phyloP scores from a whole-genome alignment of 179 eudicot species.

The Dionaea muscipula region DNA sequence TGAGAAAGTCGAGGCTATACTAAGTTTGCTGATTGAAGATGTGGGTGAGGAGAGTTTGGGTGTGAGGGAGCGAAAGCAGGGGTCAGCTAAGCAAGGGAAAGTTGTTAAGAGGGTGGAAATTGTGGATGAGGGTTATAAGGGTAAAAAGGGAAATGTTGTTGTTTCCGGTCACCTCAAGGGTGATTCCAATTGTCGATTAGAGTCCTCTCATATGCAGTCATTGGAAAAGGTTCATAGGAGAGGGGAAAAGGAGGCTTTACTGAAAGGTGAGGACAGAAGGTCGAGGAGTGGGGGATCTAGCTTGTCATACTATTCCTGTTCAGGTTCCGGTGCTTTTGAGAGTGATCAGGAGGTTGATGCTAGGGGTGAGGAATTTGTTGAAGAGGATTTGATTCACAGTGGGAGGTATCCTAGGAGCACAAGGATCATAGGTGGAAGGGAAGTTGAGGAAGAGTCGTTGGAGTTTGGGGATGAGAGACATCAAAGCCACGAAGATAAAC shows the following conservation, averaged over 20 bases:
- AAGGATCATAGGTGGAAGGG: constrained; percentile 24
- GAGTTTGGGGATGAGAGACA: constrained; percentile 16
- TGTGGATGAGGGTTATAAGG: constrained; percentile 12
- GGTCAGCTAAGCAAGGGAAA: constrained; percentile 19
- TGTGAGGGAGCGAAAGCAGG: constrained; percentile 25
- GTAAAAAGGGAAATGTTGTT: constrained; percentile 21
- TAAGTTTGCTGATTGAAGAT: constrained; percentile 62
- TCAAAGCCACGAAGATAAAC: constrained; percentile 9
- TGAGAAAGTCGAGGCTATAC: constrained; percentile 56
- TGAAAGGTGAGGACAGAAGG: constrained; percentile 22
- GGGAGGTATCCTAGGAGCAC: constrained; percentile 22
- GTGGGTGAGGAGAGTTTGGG: constrained; percentile 27
- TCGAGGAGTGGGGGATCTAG: constrained; percentile 42
- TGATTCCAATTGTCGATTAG: constrained; percentile 16
- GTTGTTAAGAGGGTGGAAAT: constrained; percentile 18
- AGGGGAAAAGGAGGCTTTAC: constrained; percentile 15
- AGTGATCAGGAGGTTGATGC: constrained; percentile 31
- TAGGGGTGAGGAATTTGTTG: constrained; percentile 23
- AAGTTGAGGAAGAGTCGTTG: constrained; percentile 17
- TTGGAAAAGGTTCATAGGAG: constrained; percentile 18
- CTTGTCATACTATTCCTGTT: constrained; percentile 44
- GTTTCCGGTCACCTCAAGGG: constrained; percentile 17
- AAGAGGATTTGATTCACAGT: constrained; percentile 19
- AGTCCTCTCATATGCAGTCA: constrained; percentile 9
- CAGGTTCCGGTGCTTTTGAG: constrained; percentile 38